Evolutionary conservation across 257 asterid genomes (phyloP), one percentile per base, ranked within the genome.

Genomic region (Solanum chmielewskii): DNA sequence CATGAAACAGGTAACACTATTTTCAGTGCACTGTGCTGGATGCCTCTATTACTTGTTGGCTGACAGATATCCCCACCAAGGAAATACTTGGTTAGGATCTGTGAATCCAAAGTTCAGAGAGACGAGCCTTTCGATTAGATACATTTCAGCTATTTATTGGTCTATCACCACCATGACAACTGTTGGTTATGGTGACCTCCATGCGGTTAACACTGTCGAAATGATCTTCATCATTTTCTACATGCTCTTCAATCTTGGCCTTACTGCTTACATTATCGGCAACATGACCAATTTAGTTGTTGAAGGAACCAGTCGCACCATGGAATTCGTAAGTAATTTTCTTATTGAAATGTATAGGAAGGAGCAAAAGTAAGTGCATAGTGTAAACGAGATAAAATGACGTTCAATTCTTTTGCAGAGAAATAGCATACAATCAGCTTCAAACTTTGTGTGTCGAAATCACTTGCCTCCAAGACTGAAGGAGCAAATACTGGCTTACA

Each of bases 211-310:
- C 88, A 86, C 96, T 52, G 7, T 92, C 35, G 98, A 97, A 90
- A 97, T 92, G 99, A 93, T 90, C 41, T 96, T 95, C 94, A 92
- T 94, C 70, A 93, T 92, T 49, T 77, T 92, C 85, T 96, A 93
- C 92, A 92, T 95, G 98, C 95, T 96, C 89, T 94, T 95, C 90
- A 96, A 95, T 86, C 92, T 96, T 6, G 98, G 98, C 73, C 83
- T 95, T 11, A 96, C 98, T 15, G 98, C 99, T 84, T 96, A 96
- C n/a, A 95, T 96, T 86, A 96, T 96, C 29, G 99, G 99, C 64
- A 96, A 96, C 95, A 96, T 96, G 96, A 96, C 99, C 13, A 95
- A 96, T 86, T 91, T 96, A 88, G 99, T 96, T 45, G 98, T 96
- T 15, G 98, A 96, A 91, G 99, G 98, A 86, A 96, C 98, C 11